Base-by-base conservation (phyloP, 179 eudicot species). In the Spergularia azorica region DNA sequence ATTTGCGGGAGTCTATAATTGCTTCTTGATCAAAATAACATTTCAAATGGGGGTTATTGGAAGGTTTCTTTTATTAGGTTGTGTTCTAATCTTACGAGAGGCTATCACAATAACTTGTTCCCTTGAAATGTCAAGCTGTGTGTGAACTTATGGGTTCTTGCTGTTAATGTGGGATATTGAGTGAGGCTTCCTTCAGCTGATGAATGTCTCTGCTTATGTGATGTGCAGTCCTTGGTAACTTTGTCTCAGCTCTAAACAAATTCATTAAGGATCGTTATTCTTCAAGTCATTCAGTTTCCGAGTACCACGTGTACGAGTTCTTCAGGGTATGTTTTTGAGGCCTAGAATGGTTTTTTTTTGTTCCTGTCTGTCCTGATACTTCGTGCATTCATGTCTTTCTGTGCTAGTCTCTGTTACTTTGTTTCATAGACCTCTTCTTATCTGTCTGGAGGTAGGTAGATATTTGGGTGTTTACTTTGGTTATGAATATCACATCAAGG, bases 231-330 rank as follows among this genome's bases (percentile, higher is more conserved):
- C 94, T 93, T 57, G 97, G 96, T 62, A 89, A 86, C 90, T 93
- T 93, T 63, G 82, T 93, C 48, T 91, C 97, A 16, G 96, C 97
- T 67, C 82, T 93, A 57, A 93, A 93, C 78, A 78, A 83, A 82
- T 93, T 93, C 72, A 83, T 93, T 72, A 90, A 89, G 9, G 97
- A 88, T 78, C 91, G 87, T 5, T 93, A 93, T 83, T 84, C 90
- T 46, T 83, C 85, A 11, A 82, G 77, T 56, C 97, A 91, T 68
- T 84, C 90, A 2, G 86, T 91, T 18, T 93, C 97, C 4, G 97
- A 93, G 71, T 93, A 93, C 79, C 86, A 93, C 46, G 94, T 93
- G 16, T 91, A 93, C 26, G 97, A 93, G 84, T 93, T 89, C 80
- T 91, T 84, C 76, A 90, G 83, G 97, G 85, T 82, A 82, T 32